phyloP scores from a whole-genome alignment of 371 early-diverging fungal species.

The Cladochytrium tenue region DNA sequence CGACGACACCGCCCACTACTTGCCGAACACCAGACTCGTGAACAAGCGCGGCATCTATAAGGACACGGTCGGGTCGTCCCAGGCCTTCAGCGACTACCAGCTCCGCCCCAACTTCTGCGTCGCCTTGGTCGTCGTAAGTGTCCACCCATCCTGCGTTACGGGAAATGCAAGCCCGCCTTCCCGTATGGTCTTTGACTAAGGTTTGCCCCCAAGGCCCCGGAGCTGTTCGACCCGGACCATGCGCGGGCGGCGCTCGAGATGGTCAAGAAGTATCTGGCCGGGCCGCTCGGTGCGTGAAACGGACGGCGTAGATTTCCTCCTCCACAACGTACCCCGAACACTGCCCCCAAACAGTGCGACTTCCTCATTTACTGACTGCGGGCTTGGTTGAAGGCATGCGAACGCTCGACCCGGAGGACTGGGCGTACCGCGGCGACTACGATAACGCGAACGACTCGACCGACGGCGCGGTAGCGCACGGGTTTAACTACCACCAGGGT shows the following conservation, averaged over 20 bases:
- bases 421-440: conserved; percentile 86
- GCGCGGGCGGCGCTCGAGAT: conserved; percentile 70
- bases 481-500: conserved; percentile 96
- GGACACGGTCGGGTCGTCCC: conserved; percentile 76
- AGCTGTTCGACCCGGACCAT: conserved; percentile 77
- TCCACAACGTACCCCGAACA: too few relatives aligned
- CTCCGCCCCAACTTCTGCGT: conserved; percentile 88
- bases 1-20: conserved; percentile 63
- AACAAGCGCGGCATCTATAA: conserved; percentile 95
- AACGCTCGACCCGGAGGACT: conserved; percentile 89
- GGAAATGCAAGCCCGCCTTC: too few relatives aligned
- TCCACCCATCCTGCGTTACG: too few relatives aligned
- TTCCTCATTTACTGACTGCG: too few relatives aligned
- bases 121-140: conserved; percentile 80
- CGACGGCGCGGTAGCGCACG: conserved; percentile 84
- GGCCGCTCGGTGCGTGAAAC: conserved; percentile 71
- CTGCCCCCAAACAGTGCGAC: too few relatives aligned
- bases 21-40: conserved; percentile 65
- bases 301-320: too few relatives aligned
- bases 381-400: conserved; percentile 76
- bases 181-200: too few relatives aligned
- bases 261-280: conserved; percentile 68
- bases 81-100: conserved; percentile 84
- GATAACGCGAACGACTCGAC: conserved; percentile 86
- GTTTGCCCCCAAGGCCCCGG: conserved; percentile 70